A percentile compares a stretch with the other conserved stretches of the same genome.
These are phyloP conservation scores for Aureobasidium namibiae DNA, from an alignment of 2,329 filamentous ascomycete genomes.

Conservation along the genomic window DNA sequence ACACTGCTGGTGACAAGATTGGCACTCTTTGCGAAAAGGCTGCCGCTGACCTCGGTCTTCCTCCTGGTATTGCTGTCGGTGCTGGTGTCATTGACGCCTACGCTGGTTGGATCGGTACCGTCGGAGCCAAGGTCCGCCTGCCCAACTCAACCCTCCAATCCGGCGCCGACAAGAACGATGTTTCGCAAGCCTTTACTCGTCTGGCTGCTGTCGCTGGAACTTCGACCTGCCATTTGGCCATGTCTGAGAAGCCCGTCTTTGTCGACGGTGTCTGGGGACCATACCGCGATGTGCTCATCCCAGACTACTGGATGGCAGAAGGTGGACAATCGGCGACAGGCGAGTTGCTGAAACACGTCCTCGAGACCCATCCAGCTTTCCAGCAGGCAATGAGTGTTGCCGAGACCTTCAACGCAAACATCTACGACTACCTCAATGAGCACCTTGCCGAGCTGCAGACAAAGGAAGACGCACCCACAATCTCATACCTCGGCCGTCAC, in stretches of 20 bases:
- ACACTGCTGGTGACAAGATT: constrained; percentile 86
- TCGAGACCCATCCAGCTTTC: constrained; percentile 91
- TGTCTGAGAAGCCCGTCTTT: constrained; percentile 89
- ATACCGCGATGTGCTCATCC: constrained; percentile 87
- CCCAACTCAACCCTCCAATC: constrained; percentile 55
- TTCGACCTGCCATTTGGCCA: constrained; percentile 92
- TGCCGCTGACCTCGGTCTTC: constrained; percentile 72
- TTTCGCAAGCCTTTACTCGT: constrained; percentile 86
- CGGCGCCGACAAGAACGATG: constrained; percentile 62
- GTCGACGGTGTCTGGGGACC: constrained; percentile 95
- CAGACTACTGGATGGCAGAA: constrained; percentile 93
- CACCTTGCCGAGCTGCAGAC: constrained; percentile 71
- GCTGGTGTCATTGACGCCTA: constrained; percentile 98
- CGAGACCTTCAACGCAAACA: constrained; percentile 74
- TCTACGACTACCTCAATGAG: constrained; percentile 90
- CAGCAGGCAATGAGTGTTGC: constrained; percentile 70
- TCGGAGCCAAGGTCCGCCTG: constrained; percentile 89
- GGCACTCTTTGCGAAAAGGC: constrained; percentile 79
- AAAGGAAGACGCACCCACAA: constrained; percentile 60
- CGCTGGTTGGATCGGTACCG: constrained; percentile 96
- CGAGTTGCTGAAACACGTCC: constrained; percentile 85
- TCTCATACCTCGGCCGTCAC: constrained; percentile 82
- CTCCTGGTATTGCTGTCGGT: constrained; percentile 80
- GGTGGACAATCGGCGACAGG: constrained; percentile 95
- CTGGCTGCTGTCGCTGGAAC: constrained; percentile 92